These are phyloP conservation scores for Rhodotorula sp. DNA, from an alignment of 1,284 basidiomycete genomes.

Conservation along the genomic window DNA sequence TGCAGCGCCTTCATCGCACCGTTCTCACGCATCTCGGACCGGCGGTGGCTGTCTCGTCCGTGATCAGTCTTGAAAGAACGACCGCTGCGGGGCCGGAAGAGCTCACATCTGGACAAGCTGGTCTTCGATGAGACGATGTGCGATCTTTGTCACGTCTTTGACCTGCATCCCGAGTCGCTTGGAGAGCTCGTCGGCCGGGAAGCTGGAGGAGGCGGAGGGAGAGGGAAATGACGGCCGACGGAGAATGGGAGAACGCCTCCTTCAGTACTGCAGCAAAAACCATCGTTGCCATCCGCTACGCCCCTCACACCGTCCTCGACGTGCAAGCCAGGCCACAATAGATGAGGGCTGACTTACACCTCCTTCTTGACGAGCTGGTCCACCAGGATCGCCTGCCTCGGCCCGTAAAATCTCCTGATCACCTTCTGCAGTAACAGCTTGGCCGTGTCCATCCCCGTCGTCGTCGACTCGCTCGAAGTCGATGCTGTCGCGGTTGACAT, in stretches of 20 bases:
- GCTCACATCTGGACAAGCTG: constrained; percentile 75
- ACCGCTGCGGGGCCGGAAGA: not conserved
- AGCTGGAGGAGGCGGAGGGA: constrained; percentile 53
- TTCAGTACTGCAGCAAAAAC: not conserved
- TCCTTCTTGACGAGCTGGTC: constrained; percentile 87
- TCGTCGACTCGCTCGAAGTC: not conserved
- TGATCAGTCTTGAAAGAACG: no score
- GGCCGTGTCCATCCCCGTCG: constrained; percentile 24
- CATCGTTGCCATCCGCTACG: no score
- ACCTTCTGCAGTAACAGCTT: constrained; percentile 78
- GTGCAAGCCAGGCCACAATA: no score
- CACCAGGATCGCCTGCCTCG: constrained; percentile 84
- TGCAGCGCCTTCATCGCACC: constrained; percentile 74
- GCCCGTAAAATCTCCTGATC: constrained; percentile 89
- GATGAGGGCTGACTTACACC: constrained; percentile 66
- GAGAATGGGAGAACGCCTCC: not conserved
- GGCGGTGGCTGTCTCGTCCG: constrained; percentile 61
- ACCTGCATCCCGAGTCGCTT: constrained; percentile 79
- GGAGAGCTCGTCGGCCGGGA: constrained; percentile 88
- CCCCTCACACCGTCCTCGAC: no score
- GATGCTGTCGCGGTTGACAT: not conserved
- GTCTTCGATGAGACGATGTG: constrained; percentile 80
- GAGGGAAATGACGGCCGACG: constrained; percentile 15
- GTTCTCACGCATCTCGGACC: constrained; percentile 75
- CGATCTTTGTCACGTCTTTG: constrained; percentile 92